Evolutionary conservation across 371 early-diverging fungal species (phyloP).

Genomic region (Mucor circinelloides): DNA sequence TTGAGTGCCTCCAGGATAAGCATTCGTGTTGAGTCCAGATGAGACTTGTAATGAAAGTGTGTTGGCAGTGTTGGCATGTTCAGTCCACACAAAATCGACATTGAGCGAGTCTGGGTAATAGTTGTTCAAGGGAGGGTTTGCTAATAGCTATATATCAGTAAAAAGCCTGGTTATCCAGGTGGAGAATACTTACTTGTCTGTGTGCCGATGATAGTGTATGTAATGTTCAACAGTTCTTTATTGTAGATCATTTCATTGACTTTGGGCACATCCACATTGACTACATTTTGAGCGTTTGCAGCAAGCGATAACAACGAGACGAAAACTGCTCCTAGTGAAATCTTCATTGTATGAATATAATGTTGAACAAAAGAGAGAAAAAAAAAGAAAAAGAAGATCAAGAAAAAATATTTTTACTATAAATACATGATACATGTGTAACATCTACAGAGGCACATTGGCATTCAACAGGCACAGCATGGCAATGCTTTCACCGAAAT

Average conservation of each 20-base stretch:
- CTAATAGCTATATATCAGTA: background rate
- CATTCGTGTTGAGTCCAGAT: conserved; percentile 8
- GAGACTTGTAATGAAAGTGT: conserved; percentile 4
- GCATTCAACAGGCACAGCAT: conserved; percentile 60
- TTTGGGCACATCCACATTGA: conserved; percentile 13
- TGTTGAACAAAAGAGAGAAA: background rate
- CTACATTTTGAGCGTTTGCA: conserved; percentile 4
- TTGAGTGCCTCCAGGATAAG: conserved; percentile 17
- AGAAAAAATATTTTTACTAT: conserved; percentile 1
- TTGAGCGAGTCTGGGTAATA: conserved; percentile 21
- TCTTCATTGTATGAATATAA: background rate
- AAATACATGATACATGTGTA: background rate
- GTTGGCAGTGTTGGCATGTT: conserved; percentile 13
- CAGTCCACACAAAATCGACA: conserved; percentile 21
- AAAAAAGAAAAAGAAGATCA: background rate
- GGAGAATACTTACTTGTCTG: conserved; percentile 13
- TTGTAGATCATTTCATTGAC: conserved; percentile 10
- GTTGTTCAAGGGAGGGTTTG: conserved; percentile 5
- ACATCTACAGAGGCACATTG: conserved; percentile 34
- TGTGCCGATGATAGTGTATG: conserved; percentile 20
- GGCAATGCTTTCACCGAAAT: conserved; percentile 68
- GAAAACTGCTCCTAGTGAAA: background rate
- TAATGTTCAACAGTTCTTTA: conserved; percentile 8
- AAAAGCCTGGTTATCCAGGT: background rate
- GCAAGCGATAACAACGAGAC: background rate